Percentiles rank a stretch among this genome's conserved stretches.
Evolutionary conservation across 176 grass and related monocot species (phyloP).

Genomic region (Lolium perenne): DNA sequence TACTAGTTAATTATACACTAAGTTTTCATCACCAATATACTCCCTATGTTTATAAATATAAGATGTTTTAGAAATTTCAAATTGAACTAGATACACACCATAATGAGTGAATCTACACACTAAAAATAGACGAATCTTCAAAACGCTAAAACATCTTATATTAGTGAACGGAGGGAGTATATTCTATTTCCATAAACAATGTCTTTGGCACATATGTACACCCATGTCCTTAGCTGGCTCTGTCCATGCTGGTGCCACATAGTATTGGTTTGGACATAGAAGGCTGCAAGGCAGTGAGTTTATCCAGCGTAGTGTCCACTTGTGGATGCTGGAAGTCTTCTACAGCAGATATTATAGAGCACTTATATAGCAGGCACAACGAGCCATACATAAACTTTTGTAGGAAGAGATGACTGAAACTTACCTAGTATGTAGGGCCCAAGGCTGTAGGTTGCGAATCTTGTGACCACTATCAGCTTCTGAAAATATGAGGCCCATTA

Average conservation of each 20-base stretch:
- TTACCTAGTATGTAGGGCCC: conserved; percentile 21
- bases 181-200: too few species aligned
- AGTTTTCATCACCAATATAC: too few species aligned
- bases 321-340: background rate
- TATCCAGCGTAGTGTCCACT: background rate
- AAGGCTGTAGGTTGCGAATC: background rate
- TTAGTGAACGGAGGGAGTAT: too few species aligned
- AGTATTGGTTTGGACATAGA: background rate
- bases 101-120: too few species aligned
- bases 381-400: background rate
- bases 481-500: background rate
- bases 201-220: too few species aligned
- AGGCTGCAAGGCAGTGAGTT: background rate
- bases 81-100: too few species aligned
- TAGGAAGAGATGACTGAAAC: background rate
- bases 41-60: too few species aligned
- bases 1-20: too few species aligned
- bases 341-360: background rate
- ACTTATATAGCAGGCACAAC: background rate
- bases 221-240: too few species aligned
- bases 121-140: too few species aligned
- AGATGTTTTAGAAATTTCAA: too few species aligned
- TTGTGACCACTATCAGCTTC: background rate
- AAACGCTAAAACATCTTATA: too few species aligned
- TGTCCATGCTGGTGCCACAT: background rate